phyloP scores from a whole-genome alignment of 441 rosid species.

The Erodium texanum region DNA sequence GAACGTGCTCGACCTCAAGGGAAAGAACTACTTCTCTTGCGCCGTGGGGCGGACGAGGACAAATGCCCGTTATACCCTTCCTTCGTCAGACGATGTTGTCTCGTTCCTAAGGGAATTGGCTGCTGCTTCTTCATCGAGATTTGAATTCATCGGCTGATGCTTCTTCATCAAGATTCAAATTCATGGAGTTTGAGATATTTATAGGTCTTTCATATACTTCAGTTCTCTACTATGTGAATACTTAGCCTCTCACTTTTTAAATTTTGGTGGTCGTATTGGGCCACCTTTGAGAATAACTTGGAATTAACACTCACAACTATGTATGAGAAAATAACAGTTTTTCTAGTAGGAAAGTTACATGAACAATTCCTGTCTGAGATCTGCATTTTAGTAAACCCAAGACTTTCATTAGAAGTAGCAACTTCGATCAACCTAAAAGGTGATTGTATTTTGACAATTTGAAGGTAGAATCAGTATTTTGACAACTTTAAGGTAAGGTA shows the following conservation, averaged over 20 bases:
- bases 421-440: too few relatives aligned
- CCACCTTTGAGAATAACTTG: background rate
- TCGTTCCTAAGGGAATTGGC: conserved; percentile 61
- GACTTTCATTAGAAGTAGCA: too few relatives aligned
- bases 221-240: background rate
- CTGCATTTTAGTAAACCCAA: too few relatives aligned
- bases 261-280: too few relatives aligned
- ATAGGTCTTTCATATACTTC: too few relatives aligned
- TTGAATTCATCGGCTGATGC: background rate
- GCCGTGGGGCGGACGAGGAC: conserved; percentile 82
- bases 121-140: too few relatives aligned
- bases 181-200: background rate
- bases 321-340: background rate
- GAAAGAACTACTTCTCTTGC: conserved; percentile 92
- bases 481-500: too few relatives aligned
- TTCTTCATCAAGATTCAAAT: background rate
- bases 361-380: too few relatives aligned
- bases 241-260: background rate
- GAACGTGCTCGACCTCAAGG: conserved; percentile 97
- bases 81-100: conserved; percentile 73
- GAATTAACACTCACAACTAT: background rate
- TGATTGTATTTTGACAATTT: too few relatives aligned
- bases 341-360: too few relatives aligned
- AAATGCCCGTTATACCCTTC: conserved; percentile 60
- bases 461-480: too few relatives aligned